Evolutionary conservation across 2,329 filamentous ascomycete genomes (phyloP).

Genomic region (Colletotrichum sidae): DNA sequence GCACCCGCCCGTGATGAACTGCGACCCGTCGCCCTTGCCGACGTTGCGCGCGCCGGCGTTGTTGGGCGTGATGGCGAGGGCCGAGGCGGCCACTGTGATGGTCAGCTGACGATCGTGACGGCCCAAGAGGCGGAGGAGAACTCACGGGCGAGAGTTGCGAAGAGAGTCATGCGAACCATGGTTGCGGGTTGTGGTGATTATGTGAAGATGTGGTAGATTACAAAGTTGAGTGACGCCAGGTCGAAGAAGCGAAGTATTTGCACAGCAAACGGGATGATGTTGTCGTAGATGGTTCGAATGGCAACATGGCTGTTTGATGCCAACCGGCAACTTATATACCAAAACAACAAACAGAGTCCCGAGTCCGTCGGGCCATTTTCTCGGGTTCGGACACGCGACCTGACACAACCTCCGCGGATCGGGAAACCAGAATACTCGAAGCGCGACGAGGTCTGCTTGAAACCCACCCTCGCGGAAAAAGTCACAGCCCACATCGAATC

Average conservation of each 20-base stretch:
- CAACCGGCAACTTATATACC: no score
- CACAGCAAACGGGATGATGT: conserved; percentile 14
- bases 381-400: not conserved
- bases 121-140: not conserved
- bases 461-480: conserved; percentile 6
- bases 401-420: not conserved
- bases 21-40: conserved; percentile 37
- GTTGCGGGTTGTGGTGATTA: conserved; percentile 2
- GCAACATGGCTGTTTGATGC: not conserved
- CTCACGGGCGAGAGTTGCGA: conserved; percentile 43
- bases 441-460: conserved; percentile 5
- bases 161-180: conserved; percentile 43
- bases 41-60: conserved; percentile 37
- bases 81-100: conserved; percentile 36
- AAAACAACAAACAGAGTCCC: not conserved
- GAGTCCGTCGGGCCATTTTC: not conserved
- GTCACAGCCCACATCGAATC: conserved; percentile 13
- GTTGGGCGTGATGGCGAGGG: conserved; percentile 41
- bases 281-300: not conserved
- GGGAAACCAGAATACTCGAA: not conserved
- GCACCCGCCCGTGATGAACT: conserved; percentile 47
- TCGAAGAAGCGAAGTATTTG: conserved; percentile 27
- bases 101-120: not conserved
- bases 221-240: conserved; percentile 26
- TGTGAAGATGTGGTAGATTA: not conserved